Evolutionary conservation across 208 protist genomes (phyloP).

Genomic region (Balamuthia mandrillaris): DNA sequence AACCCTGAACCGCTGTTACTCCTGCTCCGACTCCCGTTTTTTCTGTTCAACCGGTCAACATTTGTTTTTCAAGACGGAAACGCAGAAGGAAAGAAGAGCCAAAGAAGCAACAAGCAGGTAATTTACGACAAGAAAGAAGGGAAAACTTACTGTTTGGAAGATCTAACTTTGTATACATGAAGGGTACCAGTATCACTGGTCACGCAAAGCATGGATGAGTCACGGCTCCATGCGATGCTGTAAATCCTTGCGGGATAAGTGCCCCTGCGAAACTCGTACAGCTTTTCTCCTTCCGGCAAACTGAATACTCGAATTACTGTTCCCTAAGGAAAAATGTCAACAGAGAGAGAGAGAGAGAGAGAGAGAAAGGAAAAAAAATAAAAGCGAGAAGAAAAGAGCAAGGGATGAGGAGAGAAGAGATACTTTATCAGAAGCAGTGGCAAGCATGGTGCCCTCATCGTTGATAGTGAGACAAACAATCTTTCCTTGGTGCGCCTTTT

Average conservation of each 20-base stretch:
- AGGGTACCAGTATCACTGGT: conserved; percentile 52
- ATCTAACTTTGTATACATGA: conserved; percentile 58
- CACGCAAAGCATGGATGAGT: conserved; percentile 39
- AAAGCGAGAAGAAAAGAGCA: neutral
- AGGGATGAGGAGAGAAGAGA: neutral
- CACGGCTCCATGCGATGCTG: conserved; percentile 39
- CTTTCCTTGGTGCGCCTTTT: conserved; percentile 56
- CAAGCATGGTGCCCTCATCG: conserved; percentile 51
- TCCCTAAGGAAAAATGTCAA: conserved; percentile 43
- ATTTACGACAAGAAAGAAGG: neutral
- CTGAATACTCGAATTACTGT: conserved; percentile 62
- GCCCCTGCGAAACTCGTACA: conserved; percentile 53
- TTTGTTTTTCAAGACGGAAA: neutral
- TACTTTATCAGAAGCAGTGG: conserved; percentile 51
- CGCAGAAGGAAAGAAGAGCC: neutral
- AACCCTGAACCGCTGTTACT: neutral
- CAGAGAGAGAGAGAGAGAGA: too few relatives aligned
- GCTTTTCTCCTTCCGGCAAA: conserved; percentile 40
- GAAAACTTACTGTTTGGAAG: too few relatives aligned
- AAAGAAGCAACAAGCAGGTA: neutral
- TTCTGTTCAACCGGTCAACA: neutral
- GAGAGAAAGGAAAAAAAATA: neutral
- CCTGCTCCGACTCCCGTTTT: neutral
- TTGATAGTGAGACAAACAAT: conserved; percentile 50
- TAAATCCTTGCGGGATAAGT: conserved; percentile 54